Evolutionary conservation across 2,329 filamentous ascomycete species (phyloP), one percentile per base, ranked within the genome.

Genomic region (Talaromyces verruculosus): DNA sequence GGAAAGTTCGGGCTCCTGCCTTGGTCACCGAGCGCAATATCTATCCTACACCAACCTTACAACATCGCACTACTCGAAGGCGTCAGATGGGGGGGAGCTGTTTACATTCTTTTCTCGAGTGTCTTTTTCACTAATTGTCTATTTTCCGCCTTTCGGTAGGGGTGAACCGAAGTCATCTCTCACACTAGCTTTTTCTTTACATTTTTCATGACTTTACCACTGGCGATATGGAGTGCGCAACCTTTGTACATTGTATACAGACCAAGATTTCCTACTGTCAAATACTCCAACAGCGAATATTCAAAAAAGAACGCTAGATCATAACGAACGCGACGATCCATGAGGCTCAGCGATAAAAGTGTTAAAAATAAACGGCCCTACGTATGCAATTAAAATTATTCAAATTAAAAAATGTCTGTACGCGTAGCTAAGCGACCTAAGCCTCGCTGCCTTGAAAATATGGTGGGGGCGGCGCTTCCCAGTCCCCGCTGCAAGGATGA

Each of bases 151-250:
- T 45, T 67, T 63, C 67, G 61, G 70, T 69, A 43, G 72, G 77
- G 37, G 77, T 78, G 49, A 63, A 58, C 62, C 58, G 62, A 51
- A 28, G 62, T 64, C 62, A 64, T 58, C 62, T 58, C 62, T 41
- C 15, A 45, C 37, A 28, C 19, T 13, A 28, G 22, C 17, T 30
- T 25, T 33, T 30, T n/a, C 17, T 60, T 28, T 45, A 17, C 22
- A 43, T 60, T 30, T 58, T 58, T 45, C n/a, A 30, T 57, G 61
- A 57, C 37, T 55, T 35, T 53, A 37, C 19, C 45, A 63, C 33
- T 63, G 61, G 61, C 62, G 62, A 58, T 58, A 47, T 47, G 62
- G 62, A 49, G 51, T 49, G 62, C 55, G 62, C 37, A 47, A 64
- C 39, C 39, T 55, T 57, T 63, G 61, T 63, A 57, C 61, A 63